Evolutionary conservation across 176 grass and related monocot species (phyloP).

Genomic region (Phyllostachys edulis): DNA sequence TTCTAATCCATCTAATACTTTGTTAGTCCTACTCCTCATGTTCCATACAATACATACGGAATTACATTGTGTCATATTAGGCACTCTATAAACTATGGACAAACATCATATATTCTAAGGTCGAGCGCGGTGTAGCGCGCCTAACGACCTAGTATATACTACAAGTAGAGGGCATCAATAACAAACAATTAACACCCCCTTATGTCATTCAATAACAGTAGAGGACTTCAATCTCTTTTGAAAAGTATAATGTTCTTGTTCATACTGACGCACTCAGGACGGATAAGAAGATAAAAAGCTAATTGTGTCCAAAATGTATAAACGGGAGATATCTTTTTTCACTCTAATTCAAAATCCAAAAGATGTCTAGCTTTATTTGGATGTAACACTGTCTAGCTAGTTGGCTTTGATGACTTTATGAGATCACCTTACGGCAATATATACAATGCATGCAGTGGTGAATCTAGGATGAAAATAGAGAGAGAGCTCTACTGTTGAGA

Average conservation of each 20-base stretch:
- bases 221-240: background rate
- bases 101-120: no score
- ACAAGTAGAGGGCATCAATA: no score
- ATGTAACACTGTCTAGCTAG: background rate
- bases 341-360: background rate
- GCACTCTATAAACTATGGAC: no score
- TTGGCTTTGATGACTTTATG: background rate
- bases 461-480: no score
- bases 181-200: background rate
- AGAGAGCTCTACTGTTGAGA: no score
- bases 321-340: background rate
- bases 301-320: background rate
- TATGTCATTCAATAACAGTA: background rate
- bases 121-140: no score
- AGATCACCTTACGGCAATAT: background rate
- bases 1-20: no score
- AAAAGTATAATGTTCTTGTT: background rate
- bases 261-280: background rate
- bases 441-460: no score
- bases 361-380: background rate
- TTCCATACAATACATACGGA: no score
- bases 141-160: no score
- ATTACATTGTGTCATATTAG: no score
- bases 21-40: no score
- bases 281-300: constrained; percentile 15